These are phyloP conservation scores for Nothomitra cinnamomea DNA, from an alignment of 2,329 filamentous ascomycete genomes.

Conservation along the genomic window DNA sequence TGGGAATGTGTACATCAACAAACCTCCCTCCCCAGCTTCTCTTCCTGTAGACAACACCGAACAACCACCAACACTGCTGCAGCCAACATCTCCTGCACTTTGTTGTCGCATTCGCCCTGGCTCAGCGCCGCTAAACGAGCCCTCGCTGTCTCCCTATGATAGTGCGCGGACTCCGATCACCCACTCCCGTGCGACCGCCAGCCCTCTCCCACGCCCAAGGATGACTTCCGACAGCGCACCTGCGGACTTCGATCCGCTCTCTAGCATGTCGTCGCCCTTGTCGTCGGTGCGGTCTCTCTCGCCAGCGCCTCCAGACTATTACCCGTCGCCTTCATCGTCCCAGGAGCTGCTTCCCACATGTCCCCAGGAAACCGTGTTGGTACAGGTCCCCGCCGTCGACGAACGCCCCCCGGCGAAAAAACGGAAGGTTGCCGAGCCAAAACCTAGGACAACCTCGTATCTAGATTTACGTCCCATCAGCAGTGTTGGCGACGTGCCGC, in stretches of 20 bases:
- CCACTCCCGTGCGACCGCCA: slow-evolving; percentile 13
- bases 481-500: slow-evolving; percentile 16
- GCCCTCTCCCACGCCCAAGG: slow-evolving; percentile 16
- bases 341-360: slow-evolving; percentile 1
- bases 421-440: slow-evolving; percentile 45
- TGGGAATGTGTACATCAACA: too few species aligned
- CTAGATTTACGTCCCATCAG: slow-evolving; percentile 42
- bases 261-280: slow-evolving; percentile 21
- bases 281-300: slow-evolving; percentile 21
- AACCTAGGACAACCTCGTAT: slow-evolving; percentile 63
- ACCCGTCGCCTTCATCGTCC: slow-evolving; percentile 25
- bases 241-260: slow-evolving; percentile 14
- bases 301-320: slow-evolving; percentile 22
- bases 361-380: slow-evolving; percentile 12
- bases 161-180: neutral
- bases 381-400: slow-evolving; percentile 31
- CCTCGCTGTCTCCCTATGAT: neutral
- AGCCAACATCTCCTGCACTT: too few species aligned
- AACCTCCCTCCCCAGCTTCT: too few species aligned
- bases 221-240: neutral
- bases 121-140: too few species aligned
- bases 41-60: too few species aligned
- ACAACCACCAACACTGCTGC: too few species aligned
- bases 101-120: too few species aligned
- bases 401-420: slow-evolving; percentile 59